Conservation (phyloP, 805 yeast genomes). For the Lachancea sp. region DNA sequence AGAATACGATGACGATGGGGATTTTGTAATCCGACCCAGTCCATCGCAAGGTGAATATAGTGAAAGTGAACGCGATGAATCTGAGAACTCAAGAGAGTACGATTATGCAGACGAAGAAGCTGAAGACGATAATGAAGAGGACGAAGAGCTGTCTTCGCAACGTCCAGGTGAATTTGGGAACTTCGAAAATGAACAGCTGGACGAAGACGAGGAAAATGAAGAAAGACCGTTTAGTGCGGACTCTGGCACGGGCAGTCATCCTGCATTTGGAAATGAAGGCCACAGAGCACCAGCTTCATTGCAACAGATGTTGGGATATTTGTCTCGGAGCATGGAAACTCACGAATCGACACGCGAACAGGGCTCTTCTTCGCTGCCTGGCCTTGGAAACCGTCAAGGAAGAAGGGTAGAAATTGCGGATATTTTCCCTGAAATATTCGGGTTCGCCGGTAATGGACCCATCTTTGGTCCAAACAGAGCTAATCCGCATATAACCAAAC, state of each 20-base stretch:
- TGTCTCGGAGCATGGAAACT: conserved; percentile 11
- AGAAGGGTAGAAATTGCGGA: conserved; percentile 28
- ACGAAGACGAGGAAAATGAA: conserved; percentile 1
- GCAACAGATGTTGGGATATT: conserved; percentile 15
- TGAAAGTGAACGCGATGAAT: conserved; percentile 6
- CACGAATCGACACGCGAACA: conserved; percentile 4
- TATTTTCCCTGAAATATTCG: conserved; percentile 36
- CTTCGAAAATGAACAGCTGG: not conserved
- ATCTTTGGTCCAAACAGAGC: conserved; percentile 6
- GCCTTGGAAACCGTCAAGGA: conserved; percentile 2
- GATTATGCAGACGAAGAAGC: conserved; percentile 12
- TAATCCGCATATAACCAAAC: conserved; percentile 19
- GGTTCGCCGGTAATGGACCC: conserved; percentile 24
- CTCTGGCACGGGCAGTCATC: not conserved
- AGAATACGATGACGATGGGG: conserved; percentile 15
- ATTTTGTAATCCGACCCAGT: conserved; percentile 14
- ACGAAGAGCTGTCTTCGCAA: not conserved
- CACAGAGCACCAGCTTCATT: conserved; percentile 5
- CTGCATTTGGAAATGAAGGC: not conserved
- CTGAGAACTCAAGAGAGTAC: conserved; percentile 21
- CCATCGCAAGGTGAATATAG: conserved; percentile 6
- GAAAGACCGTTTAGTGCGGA: not conserved
- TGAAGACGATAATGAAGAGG: conserved; percentile 19
- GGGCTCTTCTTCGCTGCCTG: not conserved
- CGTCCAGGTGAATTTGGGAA: not conserved